These are phyloP conservation scores for Trichoderma breve DNA, from an alignment of 2,329 filamentous ascomycete genomes.

Conservation along the genomic window DNA sequence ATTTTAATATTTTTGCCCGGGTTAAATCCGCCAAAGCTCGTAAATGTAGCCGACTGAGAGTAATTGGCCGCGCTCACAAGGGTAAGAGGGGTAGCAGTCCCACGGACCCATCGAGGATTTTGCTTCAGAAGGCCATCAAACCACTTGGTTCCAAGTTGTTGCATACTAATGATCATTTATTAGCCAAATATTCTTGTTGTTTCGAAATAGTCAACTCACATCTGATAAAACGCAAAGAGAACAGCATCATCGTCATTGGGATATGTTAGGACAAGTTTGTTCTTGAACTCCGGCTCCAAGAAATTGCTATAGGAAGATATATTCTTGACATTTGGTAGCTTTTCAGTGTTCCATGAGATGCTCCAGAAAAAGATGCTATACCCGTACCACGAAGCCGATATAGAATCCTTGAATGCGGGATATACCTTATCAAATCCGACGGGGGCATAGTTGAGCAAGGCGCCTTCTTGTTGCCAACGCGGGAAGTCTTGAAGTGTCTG, in stretches of 20 bases:
- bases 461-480: slow-evolving; percentile 48
- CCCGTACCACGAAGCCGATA: slow-evolving; percentile 43
- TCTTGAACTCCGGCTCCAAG: slow-evolving; percentile 49
- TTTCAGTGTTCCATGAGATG: slow-evolving; percentile 37
- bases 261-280: slow-evolving; percentile 53
- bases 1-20: slow-evolving; percentile 25
- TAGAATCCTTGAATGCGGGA: slow-evolving; percentile 40
- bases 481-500: slow-evolving; percentile 53
- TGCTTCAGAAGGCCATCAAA: slow-evolving; percentile 47
- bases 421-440: slow-evolving; percentile 44
- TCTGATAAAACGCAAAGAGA: slow-evolving; percentile 48
- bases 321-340: slow-evolving; percentile 31
- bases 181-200: neutral
- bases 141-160: slow-evolving; percentile 45
- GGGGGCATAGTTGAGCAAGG: slow-evolving; percentile 50
- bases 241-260: slow-evolving; percentile 59
- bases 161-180: slow-evolving; percentile 29
- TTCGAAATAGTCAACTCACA: slow-evolving; percentile 36
- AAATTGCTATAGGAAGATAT: slow-evolving; percentile 43
- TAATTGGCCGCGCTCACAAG: slow-evolving; percentile 33
- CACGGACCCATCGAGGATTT: slow-evolving; percentile 54
- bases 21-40: slow-evolving; percentile 25
- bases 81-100: slow-evolving; percentile 43
- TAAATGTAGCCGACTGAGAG: slow-evolving; percentile 38
- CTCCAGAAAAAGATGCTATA: slow-evolving; percentile 40